Percentiles rank a stretch among this genome's conserved stretches.
Evolutionary conservation across 129 eudicot species (phyloP).

Genomic region (Artemisia annua): DNA sequence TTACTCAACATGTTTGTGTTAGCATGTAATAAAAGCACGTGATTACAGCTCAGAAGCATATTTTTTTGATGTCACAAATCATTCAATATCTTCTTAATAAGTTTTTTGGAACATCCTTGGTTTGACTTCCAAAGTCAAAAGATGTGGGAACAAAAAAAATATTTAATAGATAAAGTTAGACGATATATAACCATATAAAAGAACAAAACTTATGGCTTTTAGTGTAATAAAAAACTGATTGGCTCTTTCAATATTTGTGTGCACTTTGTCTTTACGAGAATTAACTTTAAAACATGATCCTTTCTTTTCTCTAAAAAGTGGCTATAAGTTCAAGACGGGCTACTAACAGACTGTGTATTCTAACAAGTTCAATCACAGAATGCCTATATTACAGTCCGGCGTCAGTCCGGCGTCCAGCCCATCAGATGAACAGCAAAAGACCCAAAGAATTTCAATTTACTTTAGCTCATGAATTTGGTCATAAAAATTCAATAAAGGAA

Average conservation of each 20-base stretch:
- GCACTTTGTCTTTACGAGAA: slow-evolving; percentile 6
- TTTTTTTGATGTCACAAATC: not conserved
- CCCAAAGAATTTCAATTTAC: not conserved
- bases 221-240: slow-evolving; percentile 10
- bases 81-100: slow-evolving; percentile 10
- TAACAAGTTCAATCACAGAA: not conserved
- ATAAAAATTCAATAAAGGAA: slow-evolving; percentile 22
- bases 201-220: slow-evolving; percentile 15
- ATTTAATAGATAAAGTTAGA: not conserved
- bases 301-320: not conserved
- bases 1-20: not conserved
- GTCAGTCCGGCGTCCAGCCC: not conserved
- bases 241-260: slow-evolving; percentile 12
- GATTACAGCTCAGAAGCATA: not conserved
- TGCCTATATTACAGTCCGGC: not conserved
- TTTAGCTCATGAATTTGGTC: slow-evolving; percentile 17
- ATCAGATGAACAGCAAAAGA: slow-evolving; percentile 6
- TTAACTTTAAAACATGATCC: slow-evolving; percentile 1
- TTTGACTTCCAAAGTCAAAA: slow-evolving; percentile 26
- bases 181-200: slow-evolving; percentile 12
- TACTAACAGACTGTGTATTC: not conserved
- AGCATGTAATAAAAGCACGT: not conserved
- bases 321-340: not conserved
- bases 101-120: slow-evolving; percentile 5
- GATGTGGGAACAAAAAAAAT: not conserved